Evolutionary conservation across 768 basidiomycete species (phyloP).

Genomic region (Asterophora lycoperdoides): DNA sequence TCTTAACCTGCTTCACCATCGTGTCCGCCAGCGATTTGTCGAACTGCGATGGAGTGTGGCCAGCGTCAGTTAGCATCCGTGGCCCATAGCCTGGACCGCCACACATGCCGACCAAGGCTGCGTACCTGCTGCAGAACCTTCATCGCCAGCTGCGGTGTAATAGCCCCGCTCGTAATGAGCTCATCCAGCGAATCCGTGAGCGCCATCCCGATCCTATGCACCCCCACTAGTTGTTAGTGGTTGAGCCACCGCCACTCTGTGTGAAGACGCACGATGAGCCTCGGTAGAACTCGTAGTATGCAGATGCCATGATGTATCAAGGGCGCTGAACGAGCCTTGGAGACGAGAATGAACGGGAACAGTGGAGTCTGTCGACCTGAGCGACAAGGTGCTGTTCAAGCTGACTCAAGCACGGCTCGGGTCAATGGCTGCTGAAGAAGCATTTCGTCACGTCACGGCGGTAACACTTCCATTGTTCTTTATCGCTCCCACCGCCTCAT

Average conservation of each 20-base stretch:
- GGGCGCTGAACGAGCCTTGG: background rate
- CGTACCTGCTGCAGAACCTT: constrained; percentile 94
- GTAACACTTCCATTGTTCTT: background rate
- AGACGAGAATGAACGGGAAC: background rate
- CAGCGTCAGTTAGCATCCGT: background rate
- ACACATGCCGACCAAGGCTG: constrained; percentile 4
- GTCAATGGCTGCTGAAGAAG: background rate
- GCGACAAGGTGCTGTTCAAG: constrained; percentile 7
- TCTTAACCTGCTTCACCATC: constrained; percentile 91
- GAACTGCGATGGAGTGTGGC: constrained; percentile 55
- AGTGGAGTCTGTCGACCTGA: constrained; percentile 8
- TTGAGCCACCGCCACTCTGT: background rate
- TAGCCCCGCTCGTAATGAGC: constrained; percentile 93
- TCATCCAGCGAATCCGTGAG: constrained; percentile 98
- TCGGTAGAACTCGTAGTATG: constrained; percentile 91
- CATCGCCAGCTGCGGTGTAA: constrained; percentile 98
- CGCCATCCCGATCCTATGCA: constrained; percentile 89
- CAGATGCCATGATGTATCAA: constrained; percentile 54
- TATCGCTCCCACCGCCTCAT: too few species aligned
- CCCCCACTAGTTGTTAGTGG: background rate
- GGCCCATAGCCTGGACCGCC: background rate
- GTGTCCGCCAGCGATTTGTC: constrained; percentile 94
- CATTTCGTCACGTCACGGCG: constrained; percentile 9
- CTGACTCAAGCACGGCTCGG: constrained; percentile 6
- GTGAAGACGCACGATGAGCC: constrained; percentile 65